These are phyloP conservation scores for Blastobotrys elegans DNA, from an alignment of 1,139 yeast genomes.

Conservation along the genomic window DNA sequence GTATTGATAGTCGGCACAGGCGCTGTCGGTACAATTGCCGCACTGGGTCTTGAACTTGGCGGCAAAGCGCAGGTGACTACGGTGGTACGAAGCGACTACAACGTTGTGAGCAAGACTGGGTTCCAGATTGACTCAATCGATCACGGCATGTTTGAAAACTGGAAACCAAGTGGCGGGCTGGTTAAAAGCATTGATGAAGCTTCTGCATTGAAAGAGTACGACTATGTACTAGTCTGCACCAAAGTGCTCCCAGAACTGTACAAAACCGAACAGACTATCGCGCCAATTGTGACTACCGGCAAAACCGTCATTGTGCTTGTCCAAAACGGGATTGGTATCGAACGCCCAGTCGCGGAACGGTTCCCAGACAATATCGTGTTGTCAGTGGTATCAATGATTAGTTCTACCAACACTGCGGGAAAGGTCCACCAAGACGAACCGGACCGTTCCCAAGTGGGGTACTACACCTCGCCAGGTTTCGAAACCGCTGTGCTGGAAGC, in stretches of 20 bases:
- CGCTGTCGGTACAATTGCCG: constrained; percentile 70
- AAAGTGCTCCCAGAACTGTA: constrained; percentile 70
- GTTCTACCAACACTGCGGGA: constrained; percentile 55
- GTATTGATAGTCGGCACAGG: constrained; percentile 62
- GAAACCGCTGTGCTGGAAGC: constrained; percentile 31
- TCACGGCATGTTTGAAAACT: constrained; percentile 50
- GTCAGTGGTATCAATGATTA: constrained; percentile 66
- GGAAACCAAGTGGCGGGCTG: constrained; percentile 44
- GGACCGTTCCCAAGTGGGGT: constrained; percentile 54
- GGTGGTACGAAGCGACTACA: constrained; percentile 63
- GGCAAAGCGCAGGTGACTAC: constrained; percentile 52
- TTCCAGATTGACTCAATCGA: constrained; percentile 56
- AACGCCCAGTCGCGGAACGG: constrained; percentile 49
- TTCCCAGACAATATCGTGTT: constrained; percentile 57
- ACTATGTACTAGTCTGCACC: constrained; percentile 62
- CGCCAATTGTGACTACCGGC: constrained; percentile 47
- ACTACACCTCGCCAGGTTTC: constrained; percentile 38
- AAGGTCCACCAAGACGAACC: constrained; percentile 45
- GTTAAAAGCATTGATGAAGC: constrained; percentile 39
- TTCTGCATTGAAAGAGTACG: constrained; percentile 43
- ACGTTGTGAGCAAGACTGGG: constrained; percentile 47
- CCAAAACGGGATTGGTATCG: constrained; percentile 76
- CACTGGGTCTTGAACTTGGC: constrained; percentile 50
- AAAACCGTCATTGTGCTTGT: constrained; percentile 58
- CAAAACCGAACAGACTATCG: constrained; percentile 53